Conservation (phyloP, 495 filamentous ascomycete species). For the Lasiosphaeris hirsuta region DNA sequence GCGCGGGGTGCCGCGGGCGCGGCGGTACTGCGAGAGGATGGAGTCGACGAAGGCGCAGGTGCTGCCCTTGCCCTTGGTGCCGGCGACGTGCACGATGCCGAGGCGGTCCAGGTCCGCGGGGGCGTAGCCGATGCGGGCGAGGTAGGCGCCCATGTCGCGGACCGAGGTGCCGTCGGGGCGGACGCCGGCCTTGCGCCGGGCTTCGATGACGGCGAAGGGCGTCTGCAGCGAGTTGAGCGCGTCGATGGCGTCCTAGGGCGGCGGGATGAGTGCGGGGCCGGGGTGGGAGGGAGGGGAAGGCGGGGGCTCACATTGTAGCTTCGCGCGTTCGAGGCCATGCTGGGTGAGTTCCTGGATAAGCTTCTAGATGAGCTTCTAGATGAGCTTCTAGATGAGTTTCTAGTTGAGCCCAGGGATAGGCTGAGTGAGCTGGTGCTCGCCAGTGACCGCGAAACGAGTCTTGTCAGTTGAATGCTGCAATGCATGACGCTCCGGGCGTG, state of each 20-base stretch:
- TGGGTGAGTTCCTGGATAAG: too few species aligned
- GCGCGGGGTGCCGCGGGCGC: slow-evolving; percentile 28
- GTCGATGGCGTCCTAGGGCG: slow-evolving; percentile 70
- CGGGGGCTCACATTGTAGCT: slow-evolving; percentile 22
- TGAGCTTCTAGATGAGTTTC: not conserved
- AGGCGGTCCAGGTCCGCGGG: slow-evolving; percentile 72
- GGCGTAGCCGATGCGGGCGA: slow-evolving; percentile 68
- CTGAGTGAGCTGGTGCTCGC: too few species aligned
- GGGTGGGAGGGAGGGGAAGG: not conserved
- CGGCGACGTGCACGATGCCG: slow-evolving; percentile 79
- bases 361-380: not conserved
- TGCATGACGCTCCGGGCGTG: slow-evolving; percentile 18
- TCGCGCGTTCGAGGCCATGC: slow-evolving; percentile 1
- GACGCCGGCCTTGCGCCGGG: slow-evolving; percentile 65
- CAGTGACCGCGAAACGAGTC: slow-evolving; percentile 8
- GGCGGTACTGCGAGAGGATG: slow-evolving; percentile 44
- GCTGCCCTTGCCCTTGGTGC: slow-evolving; percentile 91
- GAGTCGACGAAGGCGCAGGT: slow-evolving; percentile 67
- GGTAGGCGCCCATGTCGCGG: slow-evolving; percentile 74
- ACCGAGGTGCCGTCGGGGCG: slow-evolving; percentile 65
- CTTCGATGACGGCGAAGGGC: slow-evolving; percentile 74
- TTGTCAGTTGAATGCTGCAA: slow-evolving; percentile 12
- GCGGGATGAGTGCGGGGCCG: not conserved
- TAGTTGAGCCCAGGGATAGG: not conserved
- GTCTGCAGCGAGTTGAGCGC: slow-evolving; percentile 88